Conservation (phyloP, 805 yeast genomes). For the Starmera quercuum region DNA sequence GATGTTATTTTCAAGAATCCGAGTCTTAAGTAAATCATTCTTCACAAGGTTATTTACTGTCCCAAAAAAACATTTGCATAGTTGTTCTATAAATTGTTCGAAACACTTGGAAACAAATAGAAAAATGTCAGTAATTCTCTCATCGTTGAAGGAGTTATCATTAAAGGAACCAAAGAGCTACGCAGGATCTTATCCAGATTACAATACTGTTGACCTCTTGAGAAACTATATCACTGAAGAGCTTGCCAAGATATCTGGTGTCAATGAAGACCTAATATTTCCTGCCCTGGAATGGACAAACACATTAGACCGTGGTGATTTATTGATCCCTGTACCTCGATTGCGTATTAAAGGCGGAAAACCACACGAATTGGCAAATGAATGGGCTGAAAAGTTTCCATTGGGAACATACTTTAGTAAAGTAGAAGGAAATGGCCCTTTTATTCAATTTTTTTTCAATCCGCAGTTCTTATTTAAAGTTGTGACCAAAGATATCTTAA, state of each 20-base stretch:
- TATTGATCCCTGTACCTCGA: conserved; percentile 88
- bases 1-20: too few relatives aligned
- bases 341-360: conserved; percentile 77
- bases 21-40: too few relatives aligned
- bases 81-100: too few relatives aligned
- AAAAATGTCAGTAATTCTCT: conserved; percentile 21
- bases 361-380: conserved; percentile 63
- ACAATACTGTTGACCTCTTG: conserved; percentile 78
- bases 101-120: conserved; percentile 2
- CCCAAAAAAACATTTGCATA: too few relatives aligned
- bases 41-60: too few relatives aligned
- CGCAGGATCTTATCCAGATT: conserved; percentile 64
- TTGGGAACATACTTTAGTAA: conserved; percentile 58
- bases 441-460: conserved; percentile 81
- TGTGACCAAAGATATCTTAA: conserved; percentile 63
- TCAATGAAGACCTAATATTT: conserved; percentile 59
- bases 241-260: conserved; percentile 65
- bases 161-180: conserved; percentile 33
- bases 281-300: conserved; percentile 86
- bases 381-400: conserved; percentile 76
- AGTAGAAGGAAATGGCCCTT: conserved; percentile 82
- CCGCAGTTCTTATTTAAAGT: conserved; percentile 57
- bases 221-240: conserved; percentile 85
- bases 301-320: conserved; percentile 85
- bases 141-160: conserved; percentile 26